Evolutionary conservation across 345 rosid species (phyloP).

Genomic region (Mallotus nudiflorus): DNA sequence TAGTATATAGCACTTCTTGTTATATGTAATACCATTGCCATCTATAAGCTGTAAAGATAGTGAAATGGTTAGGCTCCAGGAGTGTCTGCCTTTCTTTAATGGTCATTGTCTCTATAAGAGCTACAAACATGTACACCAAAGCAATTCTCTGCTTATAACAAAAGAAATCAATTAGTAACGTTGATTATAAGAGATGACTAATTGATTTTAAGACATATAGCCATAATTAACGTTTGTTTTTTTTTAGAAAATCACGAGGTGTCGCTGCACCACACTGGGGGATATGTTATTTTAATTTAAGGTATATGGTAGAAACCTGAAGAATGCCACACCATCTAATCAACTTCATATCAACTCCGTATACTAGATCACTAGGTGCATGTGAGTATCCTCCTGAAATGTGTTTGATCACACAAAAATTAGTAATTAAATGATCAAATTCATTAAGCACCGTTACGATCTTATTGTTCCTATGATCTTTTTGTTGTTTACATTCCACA

Average conservation of each 20-base stretch:
- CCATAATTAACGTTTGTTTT: too few species aligned
- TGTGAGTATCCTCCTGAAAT: constrained; percentile 68
- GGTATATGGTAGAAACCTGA: constrained; percentile 36
- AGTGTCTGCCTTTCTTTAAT: constrained; percentile 46
- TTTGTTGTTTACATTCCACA: too few species aligned
- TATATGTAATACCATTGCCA: constrained; percentile 55
- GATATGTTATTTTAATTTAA: too few species aligned
- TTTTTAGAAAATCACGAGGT: too few species aligned
- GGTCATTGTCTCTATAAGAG: constrained; percentile 54
- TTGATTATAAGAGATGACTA: neutral
- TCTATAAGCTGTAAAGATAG: constrained; percentile 53
- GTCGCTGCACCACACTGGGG: too few species aligned
- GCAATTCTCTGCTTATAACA: constrained; percentile 56
- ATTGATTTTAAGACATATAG: neutral
- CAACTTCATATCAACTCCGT: constrained; percentile 68
- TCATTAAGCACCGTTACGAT: too few species aligned
- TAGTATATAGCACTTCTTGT: too few species aligned
- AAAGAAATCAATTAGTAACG: neutral
- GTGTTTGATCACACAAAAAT: neutral
- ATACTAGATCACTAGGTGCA: constrained; percentile 52
- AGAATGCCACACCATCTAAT: constrained; percentile 72
- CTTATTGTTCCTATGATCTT: too few species aligned
- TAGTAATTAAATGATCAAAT: too few species aligned
- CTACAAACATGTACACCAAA: constrained; percentile 56
- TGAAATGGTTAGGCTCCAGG: constrained; percentile 40